These are phyloP conservation scores for Spathaspora sp. DNA, from an alignment of 1,139 yeast species.

Conservation along the genomic window DNA sequence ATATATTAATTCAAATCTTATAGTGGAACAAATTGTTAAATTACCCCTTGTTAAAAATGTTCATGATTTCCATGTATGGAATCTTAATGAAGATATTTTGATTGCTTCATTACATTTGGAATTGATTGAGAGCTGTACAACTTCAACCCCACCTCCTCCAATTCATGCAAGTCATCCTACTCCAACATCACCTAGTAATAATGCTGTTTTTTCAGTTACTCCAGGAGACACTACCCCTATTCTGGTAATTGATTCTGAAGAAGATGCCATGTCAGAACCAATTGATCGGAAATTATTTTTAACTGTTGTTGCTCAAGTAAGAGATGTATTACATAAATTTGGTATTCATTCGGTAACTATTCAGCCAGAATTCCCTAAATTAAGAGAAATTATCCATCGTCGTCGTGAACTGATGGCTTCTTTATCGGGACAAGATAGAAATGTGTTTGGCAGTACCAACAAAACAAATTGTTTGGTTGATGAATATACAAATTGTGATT, in stretches of 20 bases:
- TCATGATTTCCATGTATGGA: conserved; percentile 97
- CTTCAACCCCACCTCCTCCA: neutral
- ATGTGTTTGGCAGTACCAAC: conserved; percentile 35
- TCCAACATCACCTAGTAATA: neutral
- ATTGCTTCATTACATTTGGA: conserved; percentile 91
- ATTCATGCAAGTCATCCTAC: neutral
- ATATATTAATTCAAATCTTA: conserved; percentile 70
- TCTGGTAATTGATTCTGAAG: conserved; percentile 1
- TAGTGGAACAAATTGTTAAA: conserved; percentile 63
- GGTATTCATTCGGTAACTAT: conserved; percentile 94
- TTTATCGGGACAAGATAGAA: conserved; percentile 12
- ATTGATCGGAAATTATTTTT: conserved; percentile 52
- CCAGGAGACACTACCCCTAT: conserved; percentile 1
- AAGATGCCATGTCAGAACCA: conserved; percentile 9
- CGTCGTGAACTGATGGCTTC: conserved; percentile 2
- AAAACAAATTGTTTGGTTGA: conserved; percentile 34
- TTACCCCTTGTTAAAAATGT: conserved; percentile 78
- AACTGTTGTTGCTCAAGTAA: conserved; percentile 70
- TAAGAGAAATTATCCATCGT: conserved; percentile 8
- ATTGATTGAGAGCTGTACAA: conserved; percentile 41
- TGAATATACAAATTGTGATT: conserved; percentile 37
- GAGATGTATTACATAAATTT: conserved; percentile 75
- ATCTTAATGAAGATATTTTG: conserved; percentile 80
- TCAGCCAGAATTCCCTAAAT: conserved; percentile 71
- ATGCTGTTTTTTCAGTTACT: neutral